Evolutionary conservation across 2,329 filamentous ascomycete species (phyloP).

Genomic region (Fusarium sp.): DNA sequence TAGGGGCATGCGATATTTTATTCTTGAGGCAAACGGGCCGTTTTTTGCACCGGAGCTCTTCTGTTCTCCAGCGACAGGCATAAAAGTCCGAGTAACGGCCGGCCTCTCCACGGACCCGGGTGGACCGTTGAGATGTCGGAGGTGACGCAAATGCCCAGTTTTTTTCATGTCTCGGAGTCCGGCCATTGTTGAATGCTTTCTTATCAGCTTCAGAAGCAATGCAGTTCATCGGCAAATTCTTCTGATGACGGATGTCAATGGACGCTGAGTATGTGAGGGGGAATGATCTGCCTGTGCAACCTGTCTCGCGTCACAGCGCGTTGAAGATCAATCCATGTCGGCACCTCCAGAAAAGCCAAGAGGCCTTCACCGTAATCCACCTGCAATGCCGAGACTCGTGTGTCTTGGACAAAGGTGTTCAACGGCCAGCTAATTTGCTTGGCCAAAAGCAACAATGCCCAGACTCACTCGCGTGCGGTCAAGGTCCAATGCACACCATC

Average conservation of each 20-base stretch:
- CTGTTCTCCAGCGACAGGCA: constrained; percentile 40
- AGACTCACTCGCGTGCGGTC: not conserved
- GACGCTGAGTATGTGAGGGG: not conserved
- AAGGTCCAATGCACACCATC: not conserved
- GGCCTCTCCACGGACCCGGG: constrained; percentile 39
- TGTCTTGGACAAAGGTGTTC: not conserved
- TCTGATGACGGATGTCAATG: not conserved
- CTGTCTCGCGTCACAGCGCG: constrained; percentile 11
- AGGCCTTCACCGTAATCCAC: not conserved
- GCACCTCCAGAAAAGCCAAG: constrained; percentile 1
- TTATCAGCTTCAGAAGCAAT: not conserved
- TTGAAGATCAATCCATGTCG: constrained; percentile 11
- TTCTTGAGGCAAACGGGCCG: constrained; percentile 33
- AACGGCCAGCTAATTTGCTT: not conserved
- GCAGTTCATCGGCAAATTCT: not conserved
- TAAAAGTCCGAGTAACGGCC: constrained; percentile 44
- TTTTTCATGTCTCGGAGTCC: constrained; percentile 1
- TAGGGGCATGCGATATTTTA: constrained; percentile 34
- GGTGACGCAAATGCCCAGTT: constrained; percentile 30
- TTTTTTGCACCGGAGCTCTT: constrained; percentile 28
- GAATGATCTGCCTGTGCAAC: not conserved
- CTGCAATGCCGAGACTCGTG: constrained; percentile 7
- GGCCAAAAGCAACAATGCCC: constrained; percentile 9
- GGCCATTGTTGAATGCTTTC: not conserved
- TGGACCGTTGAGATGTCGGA: constrained; percentile 27